Evolutionary conservation across 2,329 filamentous ascomycete genomes (phyloP).

Genomic region (Penicillium sclerotiorum): DNA sequence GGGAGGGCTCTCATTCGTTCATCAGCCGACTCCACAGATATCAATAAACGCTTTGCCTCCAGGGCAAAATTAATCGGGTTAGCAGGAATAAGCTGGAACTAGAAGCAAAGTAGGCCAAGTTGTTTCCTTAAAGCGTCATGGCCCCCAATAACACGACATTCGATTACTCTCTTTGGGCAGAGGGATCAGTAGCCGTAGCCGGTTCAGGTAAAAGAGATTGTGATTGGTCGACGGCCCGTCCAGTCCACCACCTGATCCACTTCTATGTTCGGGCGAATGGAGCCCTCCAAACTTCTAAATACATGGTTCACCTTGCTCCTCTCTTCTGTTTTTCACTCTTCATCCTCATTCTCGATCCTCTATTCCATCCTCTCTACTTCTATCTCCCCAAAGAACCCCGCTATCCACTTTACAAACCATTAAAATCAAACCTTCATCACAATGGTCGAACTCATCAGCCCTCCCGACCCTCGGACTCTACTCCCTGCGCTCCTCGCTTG

Average conservation of each 20-base stretch:
- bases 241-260: no score
- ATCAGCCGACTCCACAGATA: background rate
- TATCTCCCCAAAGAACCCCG: background rate
- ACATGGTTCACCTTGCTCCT: slow-evolving; percentile 3
- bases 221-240: no score
- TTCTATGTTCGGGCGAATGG: slow-evolving; percentile 16
- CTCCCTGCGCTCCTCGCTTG: slow-evolving; percentile 66
- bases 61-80: no score
- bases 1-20: background rate
- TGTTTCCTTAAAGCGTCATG: background rate
- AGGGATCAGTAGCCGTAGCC: background rate
- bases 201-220: no score
- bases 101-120: no score
- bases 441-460: slow-evolving; percentile 58
- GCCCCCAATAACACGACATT: background rate
- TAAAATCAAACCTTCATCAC: slow-evolving; percentile 20
- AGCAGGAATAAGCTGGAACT: no score
- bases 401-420: no score
- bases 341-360: background rate
- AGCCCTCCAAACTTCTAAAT: slow-evolving; percentile 3
- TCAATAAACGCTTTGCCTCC: no score
- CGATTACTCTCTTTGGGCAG: background rate
- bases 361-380: background rate
- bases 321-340: slow-evolving; percentile 4
- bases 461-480: slow-evolving; percentile 58